Conservation (phyloP, 768 basidiomycete genomes). For the Scleroderma bovista region DNA sequence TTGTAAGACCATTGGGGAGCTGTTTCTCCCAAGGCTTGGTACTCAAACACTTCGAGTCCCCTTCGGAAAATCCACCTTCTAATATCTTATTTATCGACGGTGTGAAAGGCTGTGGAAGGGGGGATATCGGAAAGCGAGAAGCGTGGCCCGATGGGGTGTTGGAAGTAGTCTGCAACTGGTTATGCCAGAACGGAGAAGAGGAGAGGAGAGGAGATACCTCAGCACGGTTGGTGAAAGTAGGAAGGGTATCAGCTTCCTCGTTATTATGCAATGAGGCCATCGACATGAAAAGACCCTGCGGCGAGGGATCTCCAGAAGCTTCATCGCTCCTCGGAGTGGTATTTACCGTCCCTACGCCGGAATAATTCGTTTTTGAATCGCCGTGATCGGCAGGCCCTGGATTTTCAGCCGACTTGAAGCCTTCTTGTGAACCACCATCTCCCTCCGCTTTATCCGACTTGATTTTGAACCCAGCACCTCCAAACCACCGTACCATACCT, state of each 20-base stretch:
- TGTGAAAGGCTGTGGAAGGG: conserved; percentile 56
- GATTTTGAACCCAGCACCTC: conserved; percentile 8
- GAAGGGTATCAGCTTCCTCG: too few species aligned
- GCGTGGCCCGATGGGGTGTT: conserved; percentile 4
- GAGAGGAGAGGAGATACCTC: too few species aligned
- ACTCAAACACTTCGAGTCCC: conserved; percentile 15
- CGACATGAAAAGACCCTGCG: too few species aligned
- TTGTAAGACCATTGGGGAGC: conserved; percentile 57
- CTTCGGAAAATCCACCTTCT: conserved; percentile 22
- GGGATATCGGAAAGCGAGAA: conserved; percentile 17
- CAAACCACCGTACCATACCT: conserved; percentile 62
- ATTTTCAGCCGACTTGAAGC: too few species aligned
- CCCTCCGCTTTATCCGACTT: conserved; percentile 9
- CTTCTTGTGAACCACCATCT: conserved; percentile 2
- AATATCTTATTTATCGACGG: conserved; percentile 59
- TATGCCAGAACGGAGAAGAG: too few species aligned
- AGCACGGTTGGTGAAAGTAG: too few species aligned
- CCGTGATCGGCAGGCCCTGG: neutral
- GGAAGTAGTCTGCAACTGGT: neutral
- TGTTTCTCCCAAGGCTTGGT: conserved; percentile 18
- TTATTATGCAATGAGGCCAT: too few species aligned
- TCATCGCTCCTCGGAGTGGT: neutral
- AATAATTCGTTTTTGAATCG: neutral
- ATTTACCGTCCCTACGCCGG: neutral
- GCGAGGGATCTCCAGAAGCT: neutral